Evolutionary conservation across 257 asterid genomes (phyloP), one percentile per base, ranked within the genome.

Genomic region (Striga asiatica): DNA sequence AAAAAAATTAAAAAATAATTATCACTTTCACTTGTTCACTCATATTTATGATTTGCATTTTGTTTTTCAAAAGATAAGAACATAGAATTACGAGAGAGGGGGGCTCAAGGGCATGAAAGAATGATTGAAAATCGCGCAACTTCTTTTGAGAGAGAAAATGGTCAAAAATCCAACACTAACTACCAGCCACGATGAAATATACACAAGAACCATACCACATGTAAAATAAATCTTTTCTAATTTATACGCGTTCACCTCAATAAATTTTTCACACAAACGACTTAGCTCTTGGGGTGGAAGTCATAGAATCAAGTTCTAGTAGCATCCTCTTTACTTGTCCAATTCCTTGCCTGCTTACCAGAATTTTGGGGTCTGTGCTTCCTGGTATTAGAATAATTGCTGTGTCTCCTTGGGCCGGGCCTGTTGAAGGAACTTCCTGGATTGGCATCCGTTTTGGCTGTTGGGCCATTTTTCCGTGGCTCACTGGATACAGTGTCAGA

Each of bases 281-380:
- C 35, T 35, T 31, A 56, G 12, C 39, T 9, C 12, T 2, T 1
- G 25, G 50, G 24, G 18, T 4, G n/a, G 11, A 9, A 3, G n/a
- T 20, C 13, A 8, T 18, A 2, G n/a, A 22, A 24, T 28, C n/a
- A 50, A 0, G n/a, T 50, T 46, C 54, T 47, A 6, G 76, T 46
- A 20, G 48, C 54, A 21, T 58, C 56, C 41, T 79, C 93, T 71
- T 78, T 86, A 73, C 56, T 74, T 56, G 72, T 58, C 96, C 94
- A 89, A 3, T 75, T 85, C 61, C 76, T 74, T 39, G 2, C 79
- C 70, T 76, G 91, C 13, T 80, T 81, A 61, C 81, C 76, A 32
- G 88, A 50, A 66, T 62, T 68, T 9, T 72, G 74, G 34, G 86
- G 59, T 70, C 74, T 64, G 49, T 73, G 79, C 71, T 55, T 80